phyloP scores from a whole-genome alignment of 2,329 filamentous ascomycete genomes.

The Trichoderma sp. region DNA sequence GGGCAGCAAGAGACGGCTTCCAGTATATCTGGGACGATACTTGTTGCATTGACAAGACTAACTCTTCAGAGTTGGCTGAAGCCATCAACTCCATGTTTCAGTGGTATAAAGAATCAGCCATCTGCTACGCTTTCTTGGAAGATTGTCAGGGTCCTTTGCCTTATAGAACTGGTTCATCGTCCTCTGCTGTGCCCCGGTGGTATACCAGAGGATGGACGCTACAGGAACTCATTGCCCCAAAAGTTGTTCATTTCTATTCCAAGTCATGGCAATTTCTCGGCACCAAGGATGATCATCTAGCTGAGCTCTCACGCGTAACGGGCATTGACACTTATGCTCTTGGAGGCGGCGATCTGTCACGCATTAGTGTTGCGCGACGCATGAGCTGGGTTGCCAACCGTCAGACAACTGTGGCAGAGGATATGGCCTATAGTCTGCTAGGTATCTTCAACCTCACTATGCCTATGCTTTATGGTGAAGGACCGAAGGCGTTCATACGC shows the following conservation, averaged over 20 bases:
- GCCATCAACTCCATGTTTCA: background rate
- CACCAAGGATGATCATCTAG: background rate
- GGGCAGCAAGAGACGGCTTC: conserved; percentile 25
- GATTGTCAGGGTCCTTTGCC: conserved; percentile 24
- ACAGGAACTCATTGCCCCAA: conserved; percentile 44
- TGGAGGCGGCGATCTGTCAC: background rate
- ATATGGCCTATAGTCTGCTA: conserved; percentile 23
- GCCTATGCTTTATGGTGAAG: conserved; percentile 24
- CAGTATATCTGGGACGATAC: conserved; percentile 31
- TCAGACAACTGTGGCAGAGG: conserved; percentile 19
- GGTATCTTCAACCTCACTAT: conserved; percentile 24
- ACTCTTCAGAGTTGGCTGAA: conserved; percentile 25
- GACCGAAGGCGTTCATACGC: background rate
- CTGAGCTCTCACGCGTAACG: background rate
- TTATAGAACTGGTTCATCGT: background rate
- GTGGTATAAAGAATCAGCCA: background rate
- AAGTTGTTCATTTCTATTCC: background rate
- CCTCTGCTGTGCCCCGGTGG: conserved; percentile 11
- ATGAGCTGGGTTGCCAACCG: conserved; percentile 22
- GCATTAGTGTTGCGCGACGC: background rate
- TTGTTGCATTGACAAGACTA: conserved; percentile 32
- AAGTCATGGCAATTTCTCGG: background rate
- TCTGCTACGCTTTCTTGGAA: background rate
- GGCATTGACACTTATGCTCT: background rate
- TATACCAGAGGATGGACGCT: conserved; percentile 52